Evolutionary conservation across 345 rosid species (phyloP), one percentile per base, ranked within the genome.

Genomic region (Arabidopsis suecica): DNA sequence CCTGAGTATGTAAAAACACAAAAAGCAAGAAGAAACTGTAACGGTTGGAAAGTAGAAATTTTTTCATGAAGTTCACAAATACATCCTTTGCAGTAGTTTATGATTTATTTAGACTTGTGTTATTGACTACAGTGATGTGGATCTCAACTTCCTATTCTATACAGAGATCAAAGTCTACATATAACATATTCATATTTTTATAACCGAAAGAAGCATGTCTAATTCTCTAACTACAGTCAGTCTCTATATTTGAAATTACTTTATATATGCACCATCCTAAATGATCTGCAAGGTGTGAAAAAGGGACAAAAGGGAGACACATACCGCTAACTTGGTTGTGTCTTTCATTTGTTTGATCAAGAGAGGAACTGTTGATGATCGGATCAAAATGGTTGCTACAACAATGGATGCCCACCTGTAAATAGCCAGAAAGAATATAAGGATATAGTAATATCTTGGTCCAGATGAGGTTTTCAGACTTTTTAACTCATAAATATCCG

Each of bases 351-450:
- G 90, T 82, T 87, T 88, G 74, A 94, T 83, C 73, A 87, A 22
- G 72, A 94, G 84, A 25, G 98, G 96, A 69, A 91, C 16, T 3
- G 88, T 88, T 16, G 77, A 77, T n/a, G 85, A 75, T 70, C 98
- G 86, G 66, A 90, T 87, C 77, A 91, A 2, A 56, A 91, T 61
- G 7, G 98, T 94, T 45, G 96, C 82, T 34, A 91, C 5, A 44
- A 80, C 79, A 48, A 94, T 90, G 61, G 97, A 88, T 10, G 89
- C 89, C 98, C 98, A 94, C 98, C 98, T 91, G 61, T 65, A n/a
- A 33, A 32, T 30, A 25, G 18, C 50, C 55, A 51, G 5, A 69
- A 61, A 53, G 11, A 25, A 58, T 38, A 55, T 58, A 14, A 76
- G 64, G 23, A 51, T 14, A 51, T 5, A 47, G 47, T 14, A 32